Conservation (phyloP, 1,139 yeast genomes). For the Eremothecium gossypii region DNA sequence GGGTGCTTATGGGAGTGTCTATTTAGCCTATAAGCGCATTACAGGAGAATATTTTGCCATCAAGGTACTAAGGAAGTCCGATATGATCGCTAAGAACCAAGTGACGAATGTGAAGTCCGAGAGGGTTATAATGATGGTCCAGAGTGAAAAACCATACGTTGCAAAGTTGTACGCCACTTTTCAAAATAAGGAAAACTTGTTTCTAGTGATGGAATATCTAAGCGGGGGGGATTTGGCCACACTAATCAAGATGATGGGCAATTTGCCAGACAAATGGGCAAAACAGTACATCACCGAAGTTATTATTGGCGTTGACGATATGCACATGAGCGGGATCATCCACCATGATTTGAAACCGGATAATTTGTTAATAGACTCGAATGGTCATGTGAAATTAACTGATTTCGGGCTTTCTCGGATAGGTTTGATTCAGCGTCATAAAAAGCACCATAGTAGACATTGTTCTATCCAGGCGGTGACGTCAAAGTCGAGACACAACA, state of each 20-base stretch:
- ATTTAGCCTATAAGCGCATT: constrained; percentile 65
- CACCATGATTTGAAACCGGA: constrained; percentile 96
- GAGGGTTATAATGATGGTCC: constrained; percentile 95
- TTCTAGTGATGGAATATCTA: constrained; percentile 90
- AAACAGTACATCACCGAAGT: constrained; percentile 82
- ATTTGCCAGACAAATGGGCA: constrained; percentile 81
- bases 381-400: constrained; percentile 85
- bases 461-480: constrained; percentile 2
- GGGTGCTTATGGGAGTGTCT: constrained; percentile 97
- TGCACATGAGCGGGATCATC: constrained; percentile 80
- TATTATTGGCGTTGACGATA: constrained; percentile 78
- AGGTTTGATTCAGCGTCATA: constrained; percentile 81
- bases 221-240: constrained; percentile 97
- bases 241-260: constrained; percentile 68
- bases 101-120: constrained; percentile 91
- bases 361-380: constrained; percentile 72
- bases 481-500: constrained; percentile 9
- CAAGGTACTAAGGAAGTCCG: constrained; percentile 86
- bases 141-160: constrained; percentile 87
- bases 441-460: constrained; percentile 10
- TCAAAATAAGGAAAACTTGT: constrained; percentile 79
- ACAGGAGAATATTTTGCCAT: constrained; percentile 96
- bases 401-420: constrained; percentile 91
- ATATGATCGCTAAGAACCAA: constrained; percentile 95
- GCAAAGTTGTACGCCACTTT: constrained; percentile 85